Evolutionary conservation across 352 stramenopile genomes (phyloP).

Genomic region (Pythium brassicae): DNA sequence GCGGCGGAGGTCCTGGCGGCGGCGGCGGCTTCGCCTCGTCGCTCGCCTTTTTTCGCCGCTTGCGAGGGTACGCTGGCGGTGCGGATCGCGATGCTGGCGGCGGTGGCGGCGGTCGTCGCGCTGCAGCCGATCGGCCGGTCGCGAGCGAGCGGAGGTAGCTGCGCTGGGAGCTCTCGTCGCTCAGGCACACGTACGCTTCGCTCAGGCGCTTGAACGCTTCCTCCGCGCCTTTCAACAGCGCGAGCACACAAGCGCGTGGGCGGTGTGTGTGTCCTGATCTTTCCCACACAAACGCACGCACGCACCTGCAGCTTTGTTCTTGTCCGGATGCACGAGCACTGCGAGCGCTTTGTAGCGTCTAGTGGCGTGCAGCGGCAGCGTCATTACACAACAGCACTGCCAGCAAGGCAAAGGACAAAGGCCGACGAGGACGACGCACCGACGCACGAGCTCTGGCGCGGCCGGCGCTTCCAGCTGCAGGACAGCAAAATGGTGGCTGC

Average conservation of each 20-base stretch:
- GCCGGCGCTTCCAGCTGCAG: constrained; percentile 21
- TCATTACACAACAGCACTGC: background rate
- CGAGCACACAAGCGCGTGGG: background rate
- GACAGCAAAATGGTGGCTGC: constrained; percentile 38
- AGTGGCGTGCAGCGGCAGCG: too few species aligned
- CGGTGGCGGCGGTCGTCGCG: constrained; percentile 2
- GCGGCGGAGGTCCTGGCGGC: background rate
- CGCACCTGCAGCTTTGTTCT: constrained; percentile 37
- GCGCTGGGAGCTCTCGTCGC: constrained; percentile 37
- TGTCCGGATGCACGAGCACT: constrained; percentile 56
- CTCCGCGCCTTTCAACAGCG: constrained; percentile 40
- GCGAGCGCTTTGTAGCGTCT: constrained; percentile 50
- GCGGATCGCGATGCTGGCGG: constrained; percentile 1
- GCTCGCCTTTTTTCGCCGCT: constrained; percentile 14
- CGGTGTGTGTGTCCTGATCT: background rate
- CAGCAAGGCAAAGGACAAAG: background rate
- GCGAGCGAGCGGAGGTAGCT: constrained; percentile 41
- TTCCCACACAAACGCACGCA: background rate
- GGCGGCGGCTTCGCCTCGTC: constrained; percentile 3
- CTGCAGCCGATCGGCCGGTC: constrained; percentile 1
- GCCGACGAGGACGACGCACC: too few species aligned
- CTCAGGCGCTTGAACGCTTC: constrained; percentile 77
- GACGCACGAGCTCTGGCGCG: constrained; percentile 25
- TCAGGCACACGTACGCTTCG: constrained; percentile 72
- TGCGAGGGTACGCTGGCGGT: constrained; percentile 16